phyloP scores from a whole-genome alignment of 1,139 yeast species.

The Kurtzmaniella quercitrusa region DNA sequence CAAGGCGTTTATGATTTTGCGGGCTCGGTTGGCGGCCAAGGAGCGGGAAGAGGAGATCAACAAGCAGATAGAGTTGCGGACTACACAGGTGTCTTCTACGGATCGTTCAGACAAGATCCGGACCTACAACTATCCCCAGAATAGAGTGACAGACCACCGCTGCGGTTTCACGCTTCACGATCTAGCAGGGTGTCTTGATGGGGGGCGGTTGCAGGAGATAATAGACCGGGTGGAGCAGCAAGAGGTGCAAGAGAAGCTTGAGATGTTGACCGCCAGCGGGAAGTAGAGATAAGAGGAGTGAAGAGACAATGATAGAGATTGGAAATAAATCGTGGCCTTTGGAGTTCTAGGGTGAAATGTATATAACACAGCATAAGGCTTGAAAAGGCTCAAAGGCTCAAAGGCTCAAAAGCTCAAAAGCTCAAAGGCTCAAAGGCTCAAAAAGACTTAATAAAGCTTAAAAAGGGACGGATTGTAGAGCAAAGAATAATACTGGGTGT shows the following conservation, averaged over 20 bases:
- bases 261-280: conserved; percentile 8
- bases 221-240: conserved; percentile 26
- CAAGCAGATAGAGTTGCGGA: conserved; percentile 63
- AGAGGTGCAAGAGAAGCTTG: conserved; percentile 25
- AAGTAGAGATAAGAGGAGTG: background rate
- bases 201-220: conserved; percentile 61
- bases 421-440: too few species aligned
- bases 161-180: conserved; percentile 79
- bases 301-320: background rate
- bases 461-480: too few species aligned
- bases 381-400: too few species aligned
- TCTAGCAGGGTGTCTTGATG: conserved; percentile 74
- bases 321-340: background rate
- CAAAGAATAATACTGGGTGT: too few species aligned
- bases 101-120: conserved; percentile 91
- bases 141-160: conserved; percentile 89
- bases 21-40: conserved; percentile 79
- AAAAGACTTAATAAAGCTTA: too few species aligned
- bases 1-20: conserved; percentile 79
- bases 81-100: conserved; percentile 82
- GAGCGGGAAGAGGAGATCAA: conserved; percentile 65
- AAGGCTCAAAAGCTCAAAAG: too few species aligned
- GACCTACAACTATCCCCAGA: conserved; percentile 90
- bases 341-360: too few species aligned
- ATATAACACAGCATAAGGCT: too few species aligned